These are phyloP conservation scores for Zopfochytrium polystomum DNA, from an alignment of 371 early-diverging fungal genomes.

Conservation along the genomic window DNA sequence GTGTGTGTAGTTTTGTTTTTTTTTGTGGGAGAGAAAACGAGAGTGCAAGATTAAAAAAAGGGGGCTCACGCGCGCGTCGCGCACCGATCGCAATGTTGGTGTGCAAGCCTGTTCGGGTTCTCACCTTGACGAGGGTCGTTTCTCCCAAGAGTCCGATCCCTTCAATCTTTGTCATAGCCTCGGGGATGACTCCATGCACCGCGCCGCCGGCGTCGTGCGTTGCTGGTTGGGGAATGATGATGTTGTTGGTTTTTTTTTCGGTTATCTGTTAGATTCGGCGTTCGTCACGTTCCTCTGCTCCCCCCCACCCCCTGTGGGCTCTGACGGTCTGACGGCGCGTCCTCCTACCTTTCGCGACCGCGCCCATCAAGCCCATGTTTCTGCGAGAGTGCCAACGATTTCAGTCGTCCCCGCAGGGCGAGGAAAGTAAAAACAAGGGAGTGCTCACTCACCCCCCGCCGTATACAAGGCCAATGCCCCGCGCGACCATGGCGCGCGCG, in stretches of 20 bases:
- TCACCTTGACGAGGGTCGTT: slow-evolving; percentile 54
- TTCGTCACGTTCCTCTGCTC: too few relatives aligned
- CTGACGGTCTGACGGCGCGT: too few relatives aligned
- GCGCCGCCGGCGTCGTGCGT: slow-evolving; percentile 44
- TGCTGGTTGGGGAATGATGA: slow-evolving; percentile 13
- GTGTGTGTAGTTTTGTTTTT: too few relatives aligned
- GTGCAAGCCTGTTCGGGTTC: not conserved
- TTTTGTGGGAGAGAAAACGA: too few relatives aligned
- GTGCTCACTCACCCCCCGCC: slow-evolving; percentile 64
- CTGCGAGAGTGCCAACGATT: not conserved
- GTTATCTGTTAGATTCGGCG: too few relatives aligned
- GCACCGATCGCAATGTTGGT: not conserved
- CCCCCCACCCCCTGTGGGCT: too few relatives aligned
- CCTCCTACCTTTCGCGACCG: slow-evolving; percentile 69
- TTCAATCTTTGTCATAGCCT: slow-evolving; percentile 48
- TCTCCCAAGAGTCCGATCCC: slow-evolving; percentile 49
- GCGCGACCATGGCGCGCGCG: slow-evolving; percentile 59
- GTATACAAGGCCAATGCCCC: slow-evolving; percentile 73
- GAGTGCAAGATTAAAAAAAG: slow-evolving; percentile 4
- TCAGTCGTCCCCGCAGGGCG: not conserved
- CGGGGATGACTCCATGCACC: slow-evolving; percentile 64
- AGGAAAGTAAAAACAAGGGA: not conserved
- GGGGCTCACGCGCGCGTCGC: too few relatives aligned
- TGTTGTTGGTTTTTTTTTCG: not conserved
- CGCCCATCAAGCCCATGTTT: slow-evolving; percentile 72